Base-by-base conservation (phyloP, 176 grass and related monocot genomes). In the Aechmea fasciata region DNA sequence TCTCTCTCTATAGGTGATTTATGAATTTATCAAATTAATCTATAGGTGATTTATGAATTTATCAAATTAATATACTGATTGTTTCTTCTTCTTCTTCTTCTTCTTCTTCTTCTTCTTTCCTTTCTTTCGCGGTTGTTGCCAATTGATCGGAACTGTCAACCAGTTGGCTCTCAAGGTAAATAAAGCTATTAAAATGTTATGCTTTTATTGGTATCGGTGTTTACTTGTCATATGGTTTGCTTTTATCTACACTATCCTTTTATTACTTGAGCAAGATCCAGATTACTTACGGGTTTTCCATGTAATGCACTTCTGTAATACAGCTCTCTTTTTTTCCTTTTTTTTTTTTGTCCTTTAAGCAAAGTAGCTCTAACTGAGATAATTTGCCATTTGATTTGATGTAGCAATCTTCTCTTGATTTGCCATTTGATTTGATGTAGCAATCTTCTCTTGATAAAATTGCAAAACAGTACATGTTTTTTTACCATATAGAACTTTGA, bases 141-240 rank as follows among this genome's bases (percentile, higher is more conserved):
- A 50, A 68, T 69, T 72, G 67, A 13, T 23, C 19, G 73, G 33
- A 73, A 77, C 61, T 50, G 19, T 3, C 57, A 57, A 83, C 70
- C 81, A 96, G 94, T 97, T 87, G 94, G 94, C 87, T 85, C 82
- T 72, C 94, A 99, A 99, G 94, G 94, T 93, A 90, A 52, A 6
- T 48, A 62, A n/a, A 64, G 2, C 63, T 76, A 14, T 67, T 70
- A 11, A 68, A 65, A 1, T 28, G 24, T 75, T 13, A 14, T 73
- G 18, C 19, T 73, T 13, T 70, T 50, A 69, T n/a, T 33, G 49
- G 33, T 41, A 41, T 7, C 33, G 3, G 6, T 41, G 33, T 41
- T 41, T 41, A 41, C 33, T 41, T 41, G 33, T 41, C 33, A 69
- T 13, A 15, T 57, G 13, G 52, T 57, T 57, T 13, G 13, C n/a